Conservation (phyloP, 495 filamentous ascomycete species). For the Bacidia gigantensis region DNA sequence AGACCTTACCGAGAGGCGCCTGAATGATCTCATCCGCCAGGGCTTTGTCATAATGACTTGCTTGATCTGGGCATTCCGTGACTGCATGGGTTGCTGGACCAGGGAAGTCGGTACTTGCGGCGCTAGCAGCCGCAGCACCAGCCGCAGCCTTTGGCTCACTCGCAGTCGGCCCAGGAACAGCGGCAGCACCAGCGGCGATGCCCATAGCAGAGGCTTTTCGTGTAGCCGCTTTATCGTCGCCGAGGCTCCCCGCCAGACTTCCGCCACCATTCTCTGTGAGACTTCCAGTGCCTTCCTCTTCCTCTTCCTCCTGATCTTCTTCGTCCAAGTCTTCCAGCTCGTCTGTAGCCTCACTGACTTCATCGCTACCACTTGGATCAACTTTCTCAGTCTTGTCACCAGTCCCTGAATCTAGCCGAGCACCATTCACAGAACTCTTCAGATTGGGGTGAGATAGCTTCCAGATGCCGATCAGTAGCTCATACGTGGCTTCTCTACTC, state of each 20-base stretch:
- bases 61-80: constrained; percentile 67
- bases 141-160: constrained; percentile 35
- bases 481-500: constrained; percentile 89
- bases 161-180: constrained; percentile 22
- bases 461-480: constrained; percentile 95
- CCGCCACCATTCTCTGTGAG: constrained; percentile 47
- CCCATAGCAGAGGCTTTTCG: constrained; percentile 57
- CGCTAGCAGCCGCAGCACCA: constrained; percentile 39
- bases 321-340: constrained; percentile 60
- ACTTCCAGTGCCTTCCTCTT: constrained; percentile 42
- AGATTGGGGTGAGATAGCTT: constrained; percentile 86
- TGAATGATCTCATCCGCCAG: constrained; percentile 75
- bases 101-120: constrained; percentile 56
- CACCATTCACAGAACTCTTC: constrained; percentile 78
- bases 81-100: constrained; percentile 72
- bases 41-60: constrained; percentile 67
- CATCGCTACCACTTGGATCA: constrained; percentile 45
- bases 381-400: constrained; percentile 83
- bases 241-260: constrained; percentile 42
- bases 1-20: constrained; percentile 85
- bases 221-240: constrained; percentile 34
- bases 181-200: constrained; percentile 26
- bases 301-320: constrained; percentile 60
- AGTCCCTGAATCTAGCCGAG: constrained; percentile 63
- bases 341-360: constrained; percentile 38